Evolutionary conservation across 805 yeast species (phyloP), one percentile per base, ranked within the genome.

Genomic region (Candida taoyuanica): DNA sequence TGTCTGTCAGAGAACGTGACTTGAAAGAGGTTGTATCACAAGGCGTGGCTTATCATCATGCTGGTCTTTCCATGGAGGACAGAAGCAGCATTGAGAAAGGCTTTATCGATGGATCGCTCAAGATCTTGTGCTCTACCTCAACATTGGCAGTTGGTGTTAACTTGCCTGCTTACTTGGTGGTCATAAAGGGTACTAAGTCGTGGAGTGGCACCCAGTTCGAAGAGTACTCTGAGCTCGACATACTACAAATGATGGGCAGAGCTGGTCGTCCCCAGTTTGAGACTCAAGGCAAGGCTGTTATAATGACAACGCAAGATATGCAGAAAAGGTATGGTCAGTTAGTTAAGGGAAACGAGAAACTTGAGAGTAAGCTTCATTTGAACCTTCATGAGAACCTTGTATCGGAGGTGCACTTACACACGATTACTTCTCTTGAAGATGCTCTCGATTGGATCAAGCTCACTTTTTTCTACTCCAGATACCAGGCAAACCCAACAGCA

Each of bases 181-280:
- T 78, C 3, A 65, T 78, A n/a, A 78, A 77, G 43, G 82, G 83
- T 1, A 78, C 84, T 0, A 77, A 72, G 48, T 68, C 73, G 36
- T 83, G 81, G 74, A 58, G 55, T 15, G 70, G 68, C 16, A 70
- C 71, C 17, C 70, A 64, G 37, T 64, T 70, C 43, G 60, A 59
- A 25, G 83, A 78, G 41, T 77, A 76, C 50, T 65, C 77, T 2
- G 75, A 72, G 32, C 56, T 75, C 17, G 82, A 76, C 40, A 58
- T 77, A 21, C 53, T 74, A 29, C 83, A 78, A 46, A 78, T 78
- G 84, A 68, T 78, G 54, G 83, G 82, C 3, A 63, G 83, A 48
- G 82, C 83, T 4, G 83, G 84, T 4, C 64, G 82, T 34, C 81
- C 81, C 0, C 77, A 72, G 23, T 74, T 65, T 51, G 81, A 76